A percentile compares a stretch with the other conserved stretches of the same genome.
Conservation (phyloP, 805 yeast genomes). For the Nakazawaea anatomiae region DNA sequence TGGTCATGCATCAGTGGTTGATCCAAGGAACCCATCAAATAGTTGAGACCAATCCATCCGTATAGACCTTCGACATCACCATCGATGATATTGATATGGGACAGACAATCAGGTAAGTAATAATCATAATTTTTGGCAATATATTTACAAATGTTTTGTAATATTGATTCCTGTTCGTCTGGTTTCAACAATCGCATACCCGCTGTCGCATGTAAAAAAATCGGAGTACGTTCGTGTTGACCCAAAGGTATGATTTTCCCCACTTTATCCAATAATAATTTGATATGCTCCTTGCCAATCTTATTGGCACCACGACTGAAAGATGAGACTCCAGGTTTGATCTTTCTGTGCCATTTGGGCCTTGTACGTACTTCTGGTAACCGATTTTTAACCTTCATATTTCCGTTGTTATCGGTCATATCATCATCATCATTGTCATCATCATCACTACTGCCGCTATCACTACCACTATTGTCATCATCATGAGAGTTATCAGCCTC, state of each 20-base stretch:
- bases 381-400: slow-evolving; percentile 7
- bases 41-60: slow-evolving; percentile 63
- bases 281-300: slow-evolving; percentile 47
- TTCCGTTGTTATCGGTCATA: slow-evolving; percentile 13
- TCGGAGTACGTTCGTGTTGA: slow-evolving; percentile 58
- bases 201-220: slow-evolving; percentile 65
- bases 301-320: slow-evolving; percentile 42
- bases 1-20: slow-evolving; percentile 30
- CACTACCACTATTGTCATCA: slow-evolving; percentile 1
- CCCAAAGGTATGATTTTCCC: slow-evolving; percentile 49
- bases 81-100: slow-evolving; percentile 54
- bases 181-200: slow-evolving; percentile 59
- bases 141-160: slow-evolving; percentile 45
- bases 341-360: slow-evolving; percentile 43
- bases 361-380: slow-evolving; percentile 29
- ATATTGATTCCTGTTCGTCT: slow-evolving; percentile 33
- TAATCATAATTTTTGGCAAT: slow-evolving; percentile 41
- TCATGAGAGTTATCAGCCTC: background rate
- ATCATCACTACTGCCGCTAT: slow-evolving; percentile 14
- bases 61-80: slow-evolving; percentile 65
- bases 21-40: slow-evolving; percentile 39
- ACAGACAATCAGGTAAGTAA: slow-evolving; percentile 53
- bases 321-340: slow-evolving; percentile 53
- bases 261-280: slow-evolving; percentile 41
- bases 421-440: slow-evolving; percentile 12